Conservation (phyloP, 1,139 yeast species). For the Keqinozyma sinolaborantium region DNA sequence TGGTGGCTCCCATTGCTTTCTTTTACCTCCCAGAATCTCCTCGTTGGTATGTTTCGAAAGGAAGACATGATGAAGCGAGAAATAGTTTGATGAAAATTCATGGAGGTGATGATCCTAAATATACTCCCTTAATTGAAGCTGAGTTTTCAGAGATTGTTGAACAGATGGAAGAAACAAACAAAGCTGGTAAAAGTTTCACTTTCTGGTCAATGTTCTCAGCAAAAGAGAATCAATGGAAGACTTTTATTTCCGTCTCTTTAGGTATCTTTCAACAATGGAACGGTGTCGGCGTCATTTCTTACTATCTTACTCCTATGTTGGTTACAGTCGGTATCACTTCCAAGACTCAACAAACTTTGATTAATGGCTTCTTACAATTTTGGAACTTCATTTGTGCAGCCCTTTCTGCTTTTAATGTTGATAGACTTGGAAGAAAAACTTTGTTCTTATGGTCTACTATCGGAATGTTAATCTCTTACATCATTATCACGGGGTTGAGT, state of each 20-base stretch:
- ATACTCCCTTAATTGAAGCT: slow-evolving; percentile 27
- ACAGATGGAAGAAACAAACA: slow-evolving; percentile 35
- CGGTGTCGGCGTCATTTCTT: slow-evolving; percentile 12
- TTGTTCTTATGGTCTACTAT: slow-evolving; percentile 8
- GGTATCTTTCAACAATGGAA: slow-evolving; percentile 9
- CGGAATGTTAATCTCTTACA: slow-evolving; percentile 21
- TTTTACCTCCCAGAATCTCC: slow-evolving; percentile 37
- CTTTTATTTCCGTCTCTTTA: slow-evolving; percentile 5
- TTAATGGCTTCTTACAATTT: too few species aligned
- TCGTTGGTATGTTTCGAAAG: slow-evolving; percentile 35
- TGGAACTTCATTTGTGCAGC: too few species aligned
- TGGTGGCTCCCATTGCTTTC: too few species aligned
- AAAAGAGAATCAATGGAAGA: too few species aligned
- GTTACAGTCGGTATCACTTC: slow-evolving; percentile 13
- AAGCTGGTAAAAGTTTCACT: slow-evolving; percentile 33
- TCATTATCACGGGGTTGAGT: slow-evolving; percentile 30
- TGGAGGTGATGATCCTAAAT: slow-evolving; percentile 25
- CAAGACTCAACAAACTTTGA: too few species aligned
- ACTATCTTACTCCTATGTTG: slow-evolving; percentile 13
- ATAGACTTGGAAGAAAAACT: slow-evolving; percentile 6
- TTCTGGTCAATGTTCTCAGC: too few species aligned
- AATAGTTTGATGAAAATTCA: slow-evolving; percentile 28
- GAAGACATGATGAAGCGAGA: slow-evolving; percentile 27
- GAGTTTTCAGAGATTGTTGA: slow-evolving; percentile 40
- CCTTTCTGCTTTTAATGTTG: slow-evolving; percentile 8